Evolutionary conservation across 768 basidiomycete genomes (phyloP).

Genomic region (Neoboletus brunneissimus): DNA sequence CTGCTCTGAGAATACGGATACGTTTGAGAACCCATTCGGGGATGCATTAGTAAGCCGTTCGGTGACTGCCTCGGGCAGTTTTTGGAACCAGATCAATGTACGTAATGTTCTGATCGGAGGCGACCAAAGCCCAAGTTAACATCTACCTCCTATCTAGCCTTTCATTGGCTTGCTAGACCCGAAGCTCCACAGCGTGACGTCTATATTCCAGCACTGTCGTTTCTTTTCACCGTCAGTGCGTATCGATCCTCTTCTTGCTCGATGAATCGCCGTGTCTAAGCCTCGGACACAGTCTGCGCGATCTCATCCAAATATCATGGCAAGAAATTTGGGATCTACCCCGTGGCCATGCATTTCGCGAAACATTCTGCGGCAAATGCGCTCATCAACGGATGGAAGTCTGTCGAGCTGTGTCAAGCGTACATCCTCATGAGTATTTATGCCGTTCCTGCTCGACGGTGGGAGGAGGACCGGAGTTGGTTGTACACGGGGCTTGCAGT

Average conservation of each 20-base stretch:
- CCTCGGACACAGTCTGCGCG: slow-evolving; percentile 61
- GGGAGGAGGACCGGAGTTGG: slow-evolving; percentile 93
- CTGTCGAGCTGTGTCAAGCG: slow-evolving; percentile 87
- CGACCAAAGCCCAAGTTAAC: too few relatives aligned
- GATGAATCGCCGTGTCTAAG: neutral
- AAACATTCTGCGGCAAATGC: slow-evolving; percentile 79
- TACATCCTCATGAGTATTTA: slow-evolving; percentile 87
- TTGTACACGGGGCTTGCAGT: slow-evolving; percentile 85
- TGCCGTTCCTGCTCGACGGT: slow-evolving; percentile 72
- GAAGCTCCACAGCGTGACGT: slow-evolving; percentile 73
- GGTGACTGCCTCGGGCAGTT: too few relatives aligned
- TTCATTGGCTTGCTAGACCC: slow-evolving; percentile 79
- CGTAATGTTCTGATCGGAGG: slow-evolving; percentile 18
- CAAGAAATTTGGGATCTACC: slow-evolving; percentile 77
- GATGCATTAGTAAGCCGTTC: too few relatives aligned
- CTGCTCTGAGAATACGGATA: too few relatives aligned
- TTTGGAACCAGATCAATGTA: slow-evolving; percentile 69
- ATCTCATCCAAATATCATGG: slow-evolving; percentile 78
- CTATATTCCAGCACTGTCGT: slow-evolving; percentile 80
- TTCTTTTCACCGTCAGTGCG: slow-evolving; percentile 84
- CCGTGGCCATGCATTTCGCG: slow-evolving; percentile 87
- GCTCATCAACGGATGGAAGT: slow-evolving; percentile 78
- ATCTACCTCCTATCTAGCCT: slow-evolving; percentile 35
- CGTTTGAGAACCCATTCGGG: too few relatives aligned
- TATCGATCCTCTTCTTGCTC: slow-evolving; percentile 25